Conservation (phyloP, 495 filamentous ascomycete species). For the Penicillium ochrochloron region DNA sequence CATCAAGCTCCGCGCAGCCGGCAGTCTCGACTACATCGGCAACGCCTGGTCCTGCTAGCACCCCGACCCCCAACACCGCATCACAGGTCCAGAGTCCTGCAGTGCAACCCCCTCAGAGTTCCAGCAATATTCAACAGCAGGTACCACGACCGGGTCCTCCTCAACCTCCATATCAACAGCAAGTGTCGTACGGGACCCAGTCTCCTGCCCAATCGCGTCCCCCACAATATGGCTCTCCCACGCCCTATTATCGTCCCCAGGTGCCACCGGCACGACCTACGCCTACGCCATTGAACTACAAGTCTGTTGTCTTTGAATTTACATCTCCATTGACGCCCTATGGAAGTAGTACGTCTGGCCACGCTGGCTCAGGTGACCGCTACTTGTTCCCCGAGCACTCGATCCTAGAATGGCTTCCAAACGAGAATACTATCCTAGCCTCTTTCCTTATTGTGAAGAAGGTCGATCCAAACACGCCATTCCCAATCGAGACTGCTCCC, state of each 20-base stretch:
- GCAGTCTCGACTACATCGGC: slow-evolving; percentile 22
- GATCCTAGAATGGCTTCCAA: slow-evolving; percentile 72
- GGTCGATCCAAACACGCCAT: slow-evolving; percentile 50
- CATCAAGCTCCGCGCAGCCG: slow-evolving; percentile 25
- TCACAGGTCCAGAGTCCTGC: slow-evolving; percentile 33
- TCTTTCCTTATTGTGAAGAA: slow-evolving; percentile 57
- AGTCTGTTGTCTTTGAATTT: slow-evolving; percentile 84
- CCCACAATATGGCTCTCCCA: slow-evolving; percentile 40
- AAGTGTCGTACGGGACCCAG: slow-evolving; percentile 38
- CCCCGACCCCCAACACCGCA: slow-evolving; percentile 17
- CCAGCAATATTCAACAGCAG: slow-evolving; percentile 24
- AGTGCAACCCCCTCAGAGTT: slow-evolving; percentile 25
- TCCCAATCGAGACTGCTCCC: slow-evolving; percentile 41
- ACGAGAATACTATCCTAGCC: slow-evolving; percentile 51
- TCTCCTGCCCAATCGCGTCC: slow-evolving; percentile 47
- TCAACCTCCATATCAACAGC: slow-evolving; percentile 39
- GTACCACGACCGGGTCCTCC: slow-evolving; percentile 37
- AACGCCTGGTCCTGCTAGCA: slow-evolving; percentile 33
- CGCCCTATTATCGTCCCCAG: slow-evolving; percentile 42
- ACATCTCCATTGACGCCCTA: slow-evolving; percentile 54
- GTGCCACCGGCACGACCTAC: slow-evolving; percentile 28
- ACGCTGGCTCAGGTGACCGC: slow-evolving; percentile 76
- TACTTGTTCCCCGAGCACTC: slow-evolving; percentile 88
- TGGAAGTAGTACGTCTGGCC: slow-evolving; percentile 58
- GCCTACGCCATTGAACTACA: slow-evolving; percentile 59